A percentile compares a stretch with the other conserved stretches of the same genome.
Conservation (phyloP, 1,284 basidiomycete species). For the Psilocybe mexicana region DNA sequence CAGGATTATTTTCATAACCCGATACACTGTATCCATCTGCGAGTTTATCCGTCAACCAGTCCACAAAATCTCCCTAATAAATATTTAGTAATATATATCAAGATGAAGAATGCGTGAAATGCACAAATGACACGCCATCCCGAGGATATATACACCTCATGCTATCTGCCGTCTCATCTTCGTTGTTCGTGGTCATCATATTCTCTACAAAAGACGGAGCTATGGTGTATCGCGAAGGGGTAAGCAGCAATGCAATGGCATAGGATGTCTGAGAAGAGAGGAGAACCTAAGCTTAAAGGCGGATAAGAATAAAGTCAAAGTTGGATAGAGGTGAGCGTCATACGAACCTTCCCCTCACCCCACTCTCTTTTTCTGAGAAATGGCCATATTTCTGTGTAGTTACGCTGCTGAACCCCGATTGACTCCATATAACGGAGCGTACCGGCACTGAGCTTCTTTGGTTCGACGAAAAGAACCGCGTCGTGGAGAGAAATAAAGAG, state of each 20-base stretch:
- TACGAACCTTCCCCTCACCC: conserved; percentile 64
- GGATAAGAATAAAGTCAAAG: not conserved
- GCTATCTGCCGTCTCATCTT: too few relatives aligned
- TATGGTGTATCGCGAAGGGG: too few relatives aligned
- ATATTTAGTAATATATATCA: too few relatives aligned
- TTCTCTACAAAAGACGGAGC: too few relatives aligned
- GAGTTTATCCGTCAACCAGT: conserved; percentile 88
- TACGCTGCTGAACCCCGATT: conserved; percentile 58
- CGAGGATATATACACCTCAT: too few relatives aligned
- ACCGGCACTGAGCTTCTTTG: conserved; percentile 56
- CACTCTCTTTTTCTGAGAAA: conserved; percentile 72
- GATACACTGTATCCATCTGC: conserved; percentile 77
- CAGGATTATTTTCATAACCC: conserved; percentile 66
- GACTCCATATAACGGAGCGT: conserved; percentile 57
- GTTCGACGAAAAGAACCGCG: conserved; percentile 69
- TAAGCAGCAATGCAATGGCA: too few relatives aligned
- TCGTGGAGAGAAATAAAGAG: conserved; percentile 67
- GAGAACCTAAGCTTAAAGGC: conserved; percentile 37
- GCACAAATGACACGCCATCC: not conserved
- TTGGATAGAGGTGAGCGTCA: conserved; percentile 32
- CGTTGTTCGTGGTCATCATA: too few relatives aligned
- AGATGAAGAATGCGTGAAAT: not conserved
- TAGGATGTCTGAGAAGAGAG: too few relatives aligned
- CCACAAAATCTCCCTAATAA: conserved; percentile 70
- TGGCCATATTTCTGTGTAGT: conserved; percentile 84